A percentile compares a stretch with the other conserved stretches of the same genome.
phyloP scores from a whole-genome alignment of 2,329 filamentous ascomycete species.

The Verticillium isaacii region DNA sequence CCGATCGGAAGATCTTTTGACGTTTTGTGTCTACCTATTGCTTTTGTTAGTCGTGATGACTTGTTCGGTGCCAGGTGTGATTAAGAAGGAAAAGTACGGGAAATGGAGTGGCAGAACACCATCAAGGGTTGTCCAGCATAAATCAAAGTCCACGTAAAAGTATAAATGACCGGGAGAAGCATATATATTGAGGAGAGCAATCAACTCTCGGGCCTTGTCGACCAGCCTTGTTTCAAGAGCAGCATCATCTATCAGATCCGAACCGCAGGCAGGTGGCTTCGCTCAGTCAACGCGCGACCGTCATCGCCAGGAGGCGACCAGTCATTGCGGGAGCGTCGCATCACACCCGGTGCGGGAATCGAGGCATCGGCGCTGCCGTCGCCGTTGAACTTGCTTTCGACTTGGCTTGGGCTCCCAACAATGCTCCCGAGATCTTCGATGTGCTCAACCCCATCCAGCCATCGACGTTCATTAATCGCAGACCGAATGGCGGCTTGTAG shows the following conservation, averaged over 20 bases:
- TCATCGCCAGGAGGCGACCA: slow-evolving; percentile 37
- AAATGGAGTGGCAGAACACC: too few relatives aligned
- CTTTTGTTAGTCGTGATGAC: too few relatives aligned
- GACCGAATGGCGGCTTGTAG: slow-evolving; percentile 33
- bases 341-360: slow-evolving; percentile 23
- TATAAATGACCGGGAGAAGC: too few relatives aligned
- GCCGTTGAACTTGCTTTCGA: slow-evolving; percentile 25
- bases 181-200: too few relatives aligned
- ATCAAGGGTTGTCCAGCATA: not conserved
- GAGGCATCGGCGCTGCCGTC: slow-evolving; percentile 33
- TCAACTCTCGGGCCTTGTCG: not conserved
- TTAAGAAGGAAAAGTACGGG: too few relatives aligned
- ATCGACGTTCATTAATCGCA: slow-evolving; percentile 31
- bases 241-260: not conserved
- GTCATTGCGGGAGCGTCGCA: slow-evolving; percentile 23
- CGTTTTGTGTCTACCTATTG: not conserved
- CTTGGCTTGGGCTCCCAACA: slow-evolving; percentile 33
- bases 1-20: not conserved
- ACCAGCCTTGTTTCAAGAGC: not conserved
- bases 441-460: slow-evolving; percentile 21
- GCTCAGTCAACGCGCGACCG: slow-evolving; percentile 17
- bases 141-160: too few relatives aligned
- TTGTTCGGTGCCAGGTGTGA: too few relatives aligned
- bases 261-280: not conserved
- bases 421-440: slow-evolving; percentile 31